Base-by-base conservation (phyloP, 129 eudicot genomes). In the Saposhnikovia divaricata region DNA sequence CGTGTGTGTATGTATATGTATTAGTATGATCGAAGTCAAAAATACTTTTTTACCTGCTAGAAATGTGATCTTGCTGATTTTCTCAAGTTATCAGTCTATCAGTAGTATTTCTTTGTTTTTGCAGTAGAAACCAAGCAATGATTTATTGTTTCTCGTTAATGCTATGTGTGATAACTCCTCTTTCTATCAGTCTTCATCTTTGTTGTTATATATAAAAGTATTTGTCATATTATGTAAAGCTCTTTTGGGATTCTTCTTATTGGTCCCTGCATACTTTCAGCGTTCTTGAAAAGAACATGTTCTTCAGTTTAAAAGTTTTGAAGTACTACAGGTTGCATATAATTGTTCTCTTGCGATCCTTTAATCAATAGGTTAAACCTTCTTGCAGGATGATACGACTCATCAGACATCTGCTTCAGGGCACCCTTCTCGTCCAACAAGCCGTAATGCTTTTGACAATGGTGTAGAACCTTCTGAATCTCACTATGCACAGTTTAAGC, bases 391-490 rank as follows among this genome's bases (percentile, higher is more conserved):
- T 82, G 95, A 87, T 79, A 82, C 80, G 51, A 84, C 86, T 81
- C 87, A 85, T 34, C 61, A 79, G 61, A 85, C 86, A 61, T 74
- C 94, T 80, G 84, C 78, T 21, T 84, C 92, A 47, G 85, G 90
- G 77, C 90, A 86, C 16, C 85, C 92, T 45, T 89, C 97, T 79
- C 91, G 89, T 76, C 92, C 97, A n/a, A 83, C 91, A 9, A 92
- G 94, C 87, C 89, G 94, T 21, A 90, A 88, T 85, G 85, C 91
- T 40, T 92, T 89, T 79, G 92, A 89, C 40, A 89, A 83, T n/a
- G 81, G 78, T 85, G 82, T 79, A 42, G 97, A 87, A 8, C 73
- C 87, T 43, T 84, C 88, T 31, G 91, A 88, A 38, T 77, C 89
- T 12, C 93, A 89, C 74, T 83, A 81, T 66, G 81, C 87, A 57